Conservation (phyloP, 805 yeast genomes). For the Teunomyces funiuensis region DNA sequence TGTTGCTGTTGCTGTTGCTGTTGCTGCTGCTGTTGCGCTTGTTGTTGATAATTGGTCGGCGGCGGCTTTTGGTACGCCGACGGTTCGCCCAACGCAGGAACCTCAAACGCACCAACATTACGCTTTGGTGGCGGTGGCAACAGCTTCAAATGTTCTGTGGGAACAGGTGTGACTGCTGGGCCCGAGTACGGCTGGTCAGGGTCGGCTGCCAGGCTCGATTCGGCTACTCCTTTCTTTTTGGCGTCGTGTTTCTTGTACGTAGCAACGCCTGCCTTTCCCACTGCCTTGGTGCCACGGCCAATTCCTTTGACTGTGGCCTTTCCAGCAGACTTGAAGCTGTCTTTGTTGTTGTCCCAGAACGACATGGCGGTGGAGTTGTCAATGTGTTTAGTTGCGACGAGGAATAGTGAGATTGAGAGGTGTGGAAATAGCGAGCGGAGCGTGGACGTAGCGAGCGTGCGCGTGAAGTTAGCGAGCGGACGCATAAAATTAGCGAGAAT, state of each 20-base stretch:
- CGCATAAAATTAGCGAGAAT: too few relatives aligned
- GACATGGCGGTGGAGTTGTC: slow-evolving; percentile 16
- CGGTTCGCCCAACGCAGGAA: slow-evolving; percentile 16
- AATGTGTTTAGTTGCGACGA: too few relatives aligned
- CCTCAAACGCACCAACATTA: slow-evolving; percentile 29
- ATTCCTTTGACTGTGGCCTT: slow-evolving; percentile 49
- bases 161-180: slow-evolving; percentile 15
- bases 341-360: slow-evolving; percentile 56
- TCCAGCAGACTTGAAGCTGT: slow-evolving; percentile 49
- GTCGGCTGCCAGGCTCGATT: not conserved
- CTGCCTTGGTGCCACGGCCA: slow-evolving; percentile 49
- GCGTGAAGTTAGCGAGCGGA: not conserved
- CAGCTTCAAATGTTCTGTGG: slow-evolving; percentile 27
- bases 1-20: slow-evolving; percentile 6
- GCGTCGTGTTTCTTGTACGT: slow-evolving; percentile 48
- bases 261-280: slow-evolving; percentile 49
- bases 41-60: not conserved
- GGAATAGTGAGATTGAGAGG: not conserved
- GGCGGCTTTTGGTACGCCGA: slow-evolving; percentile 9
- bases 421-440: not conserved
- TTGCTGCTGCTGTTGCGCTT: not conserved
- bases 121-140: slow-evolving; percentile 49
- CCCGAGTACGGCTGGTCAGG: slow-evolving; percentile 6
- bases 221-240: slow-evolving; percentile 20
- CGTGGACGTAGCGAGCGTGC: not conserved